Evolutionary conservation across 495 filamentous ascomycete species (phyloP), one percentile per base, ranked within the genome.

Genomic region (Neurospora discreta): DNA sequence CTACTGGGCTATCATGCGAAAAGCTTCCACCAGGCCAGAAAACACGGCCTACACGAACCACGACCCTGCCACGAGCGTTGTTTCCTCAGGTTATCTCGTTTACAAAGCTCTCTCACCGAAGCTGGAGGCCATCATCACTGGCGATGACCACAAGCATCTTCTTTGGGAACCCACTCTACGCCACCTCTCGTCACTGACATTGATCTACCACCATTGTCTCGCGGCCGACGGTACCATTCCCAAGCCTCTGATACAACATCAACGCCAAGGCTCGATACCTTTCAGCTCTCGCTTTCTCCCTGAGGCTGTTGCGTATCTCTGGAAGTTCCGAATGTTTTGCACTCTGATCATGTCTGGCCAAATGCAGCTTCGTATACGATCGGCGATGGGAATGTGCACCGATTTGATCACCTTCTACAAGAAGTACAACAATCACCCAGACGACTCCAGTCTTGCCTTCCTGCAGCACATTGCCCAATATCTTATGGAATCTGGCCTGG

Each of bases 321-420:
- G 92, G 92, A 91, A 89, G 73, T 90, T 96, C 78, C 82, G 80
- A 39, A 81, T 89, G 9, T 83, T 91, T 60, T 88, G 86, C 77
- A 93, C 88, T 77, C 87, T 92, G 74, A 90, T 96, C 71, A 85
- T 86, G 78, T 92, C 90, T 16, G 89, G 92, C n/a, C 90, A 92
- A 71, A 97, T 98, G 93, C 93, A 97, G 76, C 85, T 96, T 38
- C 88, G 94, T 65, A 91, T 95, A 13, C 81, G 88, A 71, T 92
- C 92, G 39, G 87, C 93, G 26, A 87, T 40, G 81, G 79, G 20
- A 26, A 91, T 98, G 89, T 89, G 91, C 75, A 76, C 71, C n/a
- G 90, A 94, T 46, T 83, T 98, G 26, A 85, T 95, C 9, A 69
- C 73, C 1, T 78, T 92, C 36, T 93, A 87, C 83, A 81, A 81